Percentiles rank a stretch among this genome's conserved stretches.
Evolutionary conservation across 75 land plant genomes (phyloP).

Genomic region (Cunninghamia lanceolata): DNA sequence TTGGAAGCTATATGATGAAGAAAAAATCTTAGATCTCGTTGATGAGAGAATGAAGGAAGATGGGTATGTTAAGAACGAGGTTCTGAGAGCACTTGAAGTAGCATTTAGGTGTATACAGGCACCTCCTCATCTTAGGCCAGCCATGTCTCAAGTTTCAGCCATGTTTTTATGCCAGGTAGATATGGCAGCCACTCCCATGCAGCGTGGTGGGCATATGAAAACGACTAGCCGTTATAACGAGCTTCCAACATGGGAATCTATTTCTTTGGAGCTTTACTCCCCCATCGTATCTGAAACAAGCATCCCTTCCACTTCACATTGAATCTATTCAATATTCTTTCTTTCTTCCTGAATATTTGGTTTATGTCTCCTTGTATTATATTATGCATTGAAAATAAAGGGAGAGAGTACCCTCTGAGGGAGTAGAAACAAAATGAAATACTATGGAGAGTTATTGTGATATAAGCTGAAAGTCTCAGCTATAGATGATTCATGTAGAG

Average conservation of each 20-base stretch:
- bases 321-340: background rate
- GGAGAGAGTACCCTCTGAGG: too few relatives aligned
- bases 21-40: slow-evolving; percentile 19
- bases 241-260: background rate
- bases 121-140: slow-evolving; percentile 29
- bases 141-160: slow-evolving; percentile 44
- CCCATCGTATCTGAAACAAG: background rate
- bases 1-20: slow-evolving; percentile 43
- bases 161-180: slow-evolving; percentile 26
- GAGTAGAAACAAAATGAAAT: too few relatives aligned
- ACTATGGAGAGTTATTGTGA: too few relatives aligned
- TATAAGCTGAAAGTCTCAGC: too few relatives aligned
- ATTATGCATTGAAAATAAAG: too few relatives aligned
- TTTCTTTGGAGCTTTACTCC: background rate
- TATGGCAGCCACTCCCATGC: slow-evolving; percentile 13
- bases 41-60: slow-evolving; percentile 29
- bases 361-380: too few relatives aligned
- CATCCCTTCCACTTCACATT: background rate
- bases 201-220: background rate
- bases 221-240: background rate
- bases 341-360: background rate
- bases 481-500: too few relatives aligned
- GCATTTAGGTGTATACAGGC: slow-evolving; percentile 45
- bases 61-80: slow-evolving; percentile 26
- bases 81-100: slow-evolving; percentile 24